Base-by-base conservation (phyloP, 192 early-diverging fungal genomes). In the Geranomyces variabilis region DNA sequence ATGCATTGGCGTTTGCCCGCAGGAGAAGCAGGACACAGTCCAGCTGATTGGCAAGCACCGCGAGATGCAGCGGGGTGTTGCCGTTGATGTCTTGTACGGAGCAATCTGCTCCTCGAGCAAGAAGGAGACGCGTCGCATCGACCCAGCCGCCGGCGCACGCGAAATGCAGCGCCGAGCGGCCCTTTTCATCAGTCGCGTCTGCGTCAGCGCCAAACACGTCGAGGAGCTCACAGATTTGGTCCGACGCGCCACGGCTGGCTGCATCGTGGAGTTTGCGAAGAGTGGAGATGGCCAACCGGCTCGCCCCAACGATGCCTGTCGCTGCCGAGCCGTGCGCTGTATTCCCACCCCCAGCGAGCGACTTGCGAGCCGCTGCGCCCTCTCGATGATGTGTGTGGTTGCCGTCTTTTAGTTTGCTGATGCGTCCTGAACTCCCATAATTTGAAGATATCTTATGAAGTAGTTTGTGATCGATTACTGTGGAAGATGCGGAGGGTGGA, bases 101-200 rank as follows among this genome's bases (percentile, higher is more conserved):
- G 12, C 53, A n/a, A 45, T 66, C 51, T 0, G 71, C 63, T 6
- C 68, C 68, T 0, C 26, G 30, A 7, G 14, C 68, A 34, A 96
- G 72, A 28, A 94, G 78, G 19, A 84, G 69, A 31, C 89, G 83
- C 0, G 89, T 82, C 48, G 89, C 84, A 12, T 80, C 78, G 0
- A 80, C 67, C 67, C 87, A 90, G 0, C 90, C 89, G 61, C 89
- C 90, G 14, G 93, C 93, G 41, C 90, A 88, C 4, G 93, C 93
- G 78, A 91, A 89, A 69, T 96, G 94, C 64, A 96, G 75, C 29
- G 93, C 87, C 0, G 94, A 93, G 21, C 91, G 90, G 13, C 89
- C 87, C 43, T 86, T 47, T 1, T 43, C 41, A 47, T 71, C 70
- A 28, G 26, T 24, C 2, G 31, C 24, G 36, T 71, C 58, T 7